These are phyloP conservation scores for Leccinum barrowsii DNA, from an alignment of 768 basidiomycete genomes.

Conservation along the genomic window DNA sequence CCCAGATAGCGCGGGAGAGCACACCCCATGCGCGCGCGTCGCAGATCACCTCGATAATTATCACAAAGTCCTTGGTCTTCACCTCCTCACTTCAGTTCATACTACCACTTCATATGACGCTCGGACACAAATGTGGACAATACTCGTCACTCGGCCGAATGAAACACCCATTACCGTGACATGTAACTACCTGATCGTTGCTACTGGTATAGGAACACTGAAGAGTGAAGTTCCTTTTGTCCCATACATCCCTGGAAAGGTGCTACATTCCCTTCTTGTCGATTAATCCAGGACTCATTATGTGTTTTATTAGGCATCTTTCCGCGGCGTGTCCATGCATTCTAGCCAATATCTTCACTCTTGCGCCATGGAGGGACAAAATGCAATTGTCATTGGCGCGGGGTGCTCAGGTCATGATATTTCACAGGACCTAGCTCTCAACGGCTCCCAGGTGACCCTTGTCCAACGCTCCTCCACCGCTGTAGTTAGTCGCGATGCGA, in stretches of 20 bases:
- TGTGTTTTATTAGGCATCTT: background rate
- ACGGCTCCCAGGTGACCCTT: background rate
- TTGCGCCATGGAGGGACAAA: background rate
- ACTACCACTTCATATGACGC: background rate
- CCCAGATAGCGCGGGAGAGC: background rate
- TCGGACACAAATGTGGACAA: background rate
- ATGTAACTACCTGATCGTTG: background rate
- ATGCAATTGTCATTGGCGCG: slow-evolving; percentile 6
- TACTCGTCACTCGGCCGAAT: background rate
- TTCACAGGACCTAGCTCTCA: slow-evolving; percentile 7
- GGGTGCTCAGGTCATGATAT: slow-evolving; percentile 15
- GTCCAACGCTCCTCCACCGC: slow-evolving; percentile 11
- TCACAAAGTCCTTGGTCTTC: background rate
- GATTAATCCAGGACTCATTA: background rate
- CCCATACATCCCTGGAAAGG: background rate
- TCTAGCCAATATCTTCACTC: background rate
- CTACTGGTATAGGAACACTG: background rate
- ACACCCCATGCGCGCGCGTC: background rate
- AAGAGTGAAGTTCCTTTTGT: background rate
- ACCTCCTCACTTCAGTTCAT: slow-evolving; percentile 3
- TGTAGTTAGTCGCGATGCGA: slow-evolving; percentile 6
- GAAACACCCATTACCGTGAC: background rate
- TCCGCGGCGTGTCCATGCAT: background rate
- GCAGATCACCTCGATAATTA: slow-evolving; percentile 11
- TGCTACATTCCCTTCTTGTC: background rate